Conservation (phyloP, 345 rosid species). For the Acer campestre region DNA sequence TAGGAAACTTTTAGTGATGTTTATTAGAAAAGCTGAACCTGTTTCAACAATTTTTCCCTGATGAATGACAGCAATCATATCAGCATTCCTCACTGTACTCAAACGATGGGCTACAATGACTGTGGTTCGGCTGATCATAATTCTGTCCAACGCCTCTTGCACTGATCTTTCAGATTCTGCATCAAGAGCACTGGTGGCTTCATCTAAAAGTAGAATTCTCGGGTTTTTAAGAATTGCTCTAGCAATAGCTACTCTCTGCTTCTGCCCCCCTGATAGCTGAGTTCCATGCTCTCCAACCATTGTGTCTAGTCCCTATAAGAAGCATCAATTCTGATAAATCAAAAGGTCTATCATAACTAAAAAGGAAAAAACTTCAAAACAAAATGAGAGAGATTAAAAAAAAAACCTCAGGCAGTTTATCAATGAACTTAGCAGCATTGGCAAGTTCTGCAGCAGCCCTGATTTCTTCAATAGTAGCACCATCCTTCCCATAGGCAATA, state of each 20-base stretch:
- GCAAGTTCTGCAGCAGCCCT: slow-evolving; percentile 43
- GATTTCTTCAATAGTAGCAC: slow-evolving; percentile 39
- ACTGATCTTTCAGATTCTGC: slow-evolving; percentile 49
- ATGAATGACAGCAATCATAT: slow-evolving; percentile 41
- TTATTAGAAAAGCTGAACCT: slow-evolving; percentile 29
- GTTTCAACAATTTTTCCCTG: slow-evolving; percentile 45
- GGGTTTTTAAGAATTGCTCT: slow-evolving; percentile 52
- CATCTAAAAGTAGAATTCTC: slow-evolving; percentile 47
- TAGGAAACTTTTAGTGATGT: background rate
- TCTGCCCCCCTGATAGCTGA: slow-evolving; percentile 59
- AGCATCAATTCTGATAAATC: background rate
- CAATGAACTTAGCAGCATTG: slow-evolving; percentile 51
- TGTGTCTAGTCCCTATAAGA: slow-evolving; percentile 44
- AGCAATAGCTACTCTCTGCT: slow-evolving; percentile 53
- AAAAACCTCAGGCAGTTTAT: slow-evolving; percentile 48
- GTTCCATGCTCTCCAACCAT: slow-evolving; percentile 61
- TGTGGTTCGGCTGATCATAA: slow-evolving; percentile 45
- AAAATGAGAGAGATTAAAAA: background rate
- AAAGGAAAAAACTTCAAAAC: background rate
- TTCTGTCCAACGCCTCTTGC: slow-evolving; percentile 48
- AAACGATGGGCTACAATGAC: slow-evolving; percentile 46
- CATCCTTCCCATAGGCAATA: slow-evolving; percentile 45
- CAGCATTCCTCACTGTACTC: slow-evolving; percentile 41
- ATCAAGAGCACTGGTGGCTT: slow-evolving; percentile 56
- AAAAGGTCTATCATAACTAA: background rate